These are phyloP conservation scores for Isatis tinctoria DNA, from an alignment of 345 rosid genomes.

Conservation along the genomic window DNA sequence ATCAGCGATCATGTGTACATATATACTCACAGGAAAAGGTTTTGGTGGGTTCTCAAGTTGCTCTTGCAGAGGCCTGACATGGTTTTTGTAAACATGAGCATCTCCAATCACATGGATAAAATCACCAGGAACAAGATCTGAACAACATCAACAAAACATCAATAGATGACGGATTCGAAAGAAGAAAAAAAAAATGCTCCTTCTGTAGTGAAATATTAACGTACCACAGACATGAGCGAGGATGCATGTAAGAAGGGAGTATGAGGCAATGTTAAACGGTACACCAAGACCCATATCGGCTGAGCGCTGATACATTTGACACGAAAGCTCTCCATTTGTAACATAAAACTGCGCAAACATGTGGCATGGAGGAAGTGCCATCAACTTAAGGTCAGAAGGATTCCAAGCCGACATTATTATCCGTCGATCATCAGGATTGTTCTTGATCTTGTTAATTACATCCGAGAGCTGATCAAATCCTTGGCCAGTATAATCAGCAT, in stretches of 20 bases:
- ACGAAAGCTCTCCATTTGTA: slow-evolving; percentile 85
- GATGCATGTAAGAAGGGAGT: slow-evolving; percentile 85
- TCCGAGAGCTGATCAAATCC: slow-evolving; percentile 94
- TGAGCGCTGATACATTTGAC: slow-evolving; percentile 98
- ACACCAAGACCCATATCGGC: slow-evolving; percentile 98
- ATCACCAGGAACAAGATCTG: slow-evolving; percentile 91
- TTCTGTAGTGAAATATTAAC: neutral
- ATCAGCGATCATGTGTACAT: neutral
- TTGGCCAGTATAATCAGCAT: slow-evolving; percentile 89
- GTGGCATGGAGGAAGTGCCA: slow-evolving; percentile 99
- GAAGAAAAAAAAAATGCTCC: neutral
- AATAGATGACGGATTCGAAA: neutral
- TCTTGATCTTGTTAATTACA: slow-evolving; percentile 89
- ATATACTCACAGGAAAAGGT: slow-evolving; percentile 81
- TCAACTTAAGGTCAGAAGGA: slow-evolving; percentile 83
- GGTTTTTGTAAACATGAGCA: slow-evolving; percentile 83
- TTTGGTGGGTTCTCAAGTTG: slow-evolving; percentile 91
- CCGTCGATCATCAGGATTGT: slow-evolving; percentile 82
- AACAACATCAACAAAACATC: neutral
- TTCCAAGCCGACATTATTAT: slow-evolving; percentile 97
- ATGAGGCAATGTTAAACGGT: slow-evolving; percentile 94
- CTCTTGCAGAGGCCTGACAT: slow-evolving; percentile 77
- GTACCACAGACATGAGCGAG: slow-evolving; percentile 96
- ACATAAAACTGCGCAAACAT: slow-evolving; percentile 98
- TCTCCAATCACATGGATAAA: slow-evolving; percentile 83